Base-by-base conservation (phyloP, 192 early-diverging fungal species). In the Rhizoclosmatium sp. region DNA sequence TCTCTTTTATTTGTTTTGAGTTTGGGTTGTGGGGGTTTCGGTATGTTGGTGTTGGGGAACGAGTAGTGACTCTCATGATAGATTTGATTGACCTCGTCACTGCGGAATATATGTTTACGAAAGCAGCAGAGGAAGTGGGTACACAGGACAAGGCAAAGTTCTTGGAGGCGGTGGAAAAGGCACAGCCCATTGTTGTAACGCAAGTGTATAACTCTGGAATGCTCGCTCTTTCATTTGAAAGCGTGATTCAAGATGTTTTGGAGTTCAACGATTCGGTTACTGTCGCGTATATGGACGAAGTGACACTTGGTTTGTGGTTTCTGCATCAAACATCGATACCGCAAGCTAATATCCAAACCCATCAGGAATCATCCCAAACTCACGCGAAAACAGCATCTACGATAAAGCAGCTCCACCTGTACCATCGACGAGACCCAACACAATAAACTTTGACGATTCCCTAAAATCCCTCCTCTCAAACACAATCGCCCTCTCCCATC, bases 141-240 rank as follows among this genome's bases (percentile, higher is more conserved):
- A 59, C 54, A 7, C 16, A 39, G 3, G 54, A 72, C 39, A 21
- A 45, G 14, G 70, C 5, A 2, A 5, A 7, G n/a, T 72, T 72
- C 31, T 19, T 72, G 21, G n/a, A n/a, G 16, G 70, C 56, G 51
- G 70, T 72, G 19, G 70, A 72, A 45, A 9, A 39, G 4, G 23
- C 49, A 10, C 49, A 72, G 23, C 70, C 70, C 21, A 72, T 72
- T 72, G 19, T 72, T 21, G 83, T 87, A 47, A 72, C 65, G 12
- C 86, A 87, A 64, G 48, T 87, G 46, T 87, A 81, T 54, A 80
- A 78, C 59, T 23, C 79, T 3, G 82, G 82, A 49, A 80, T 80
- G 78, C 69, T 87, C 41, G 76, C 86, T 4, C 65, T 87, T n/a
- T 49, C 59, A 47, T 87, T 85, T 83, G 54, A 64, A 19, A 71